phyloP scores from a whole-genome alignment of 1,284 basidiomycete genomes.

The Cryptococcus hybrid region DNA sequence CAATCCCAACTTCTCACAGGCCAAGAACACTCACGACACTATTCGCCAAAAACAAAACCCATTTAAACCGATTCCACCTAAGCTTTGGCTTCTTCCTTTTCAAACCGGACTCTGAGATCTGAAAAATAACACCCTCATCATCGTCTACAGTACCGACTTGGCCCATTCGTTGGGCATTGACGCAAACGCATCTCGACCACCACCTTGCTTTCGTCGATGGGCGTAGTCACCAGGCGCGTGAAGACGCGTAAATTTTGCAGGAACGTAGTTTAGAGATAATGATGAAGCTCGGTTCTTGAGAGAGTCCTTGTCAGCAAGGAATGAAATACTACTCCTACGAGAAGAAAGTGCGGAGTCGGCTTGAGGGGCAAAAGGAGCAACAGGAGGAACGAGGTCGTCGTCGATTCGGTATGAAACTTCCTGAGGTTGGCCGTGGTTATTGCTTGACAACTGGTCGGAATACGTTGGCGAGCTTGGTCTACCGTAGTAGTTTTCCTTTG shows the following conservation, averaged over 20 bases:
- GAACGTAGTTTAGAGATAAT: slow-evolving; percentile 63
- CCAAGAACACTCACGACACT: slow-evolving; percentile 51
- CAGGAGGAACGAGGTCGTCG: slow-evolving; percentile 28
- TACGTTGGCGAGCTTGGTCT: slow-evolving; percentile 9
- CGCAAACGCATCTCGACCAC: slow-evolving; percentile 62
- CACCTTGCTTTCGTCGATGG: slow-evolving; percentile 56
- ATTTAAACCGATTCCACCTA: slow-evolving; percentile 69
- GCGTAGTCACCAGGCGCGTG: slow-evolving; percentile 52
- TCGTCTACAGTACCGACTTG: slow-evolving; percentile 60
- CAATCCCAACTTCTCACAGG: neutral
- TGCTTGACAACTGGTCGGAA: slow-evolving; percentile 17
- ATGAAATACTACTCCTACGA: slow-evolving; percentile 20
- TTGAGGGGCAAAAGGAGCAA: slow-evolving; percentile 27
- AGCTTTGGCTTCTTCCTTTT: slow-evolving; percentile 54
- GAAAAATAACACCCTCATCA: slow-evolving; percentile 57
- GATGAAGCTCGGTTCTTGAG: slow-evolving; percentile 22
- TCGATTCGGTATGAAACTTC: slow-evolving; percentile 24
- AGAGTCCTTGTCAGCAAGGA: slow-evolving; percentile 13
- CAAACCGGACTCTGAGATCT: slow-evolving; percentile 46
- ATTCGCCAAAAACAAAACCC: slow-evolving; percentile 61
- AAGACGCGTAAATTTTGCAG: slow-evolving; percentile 60
- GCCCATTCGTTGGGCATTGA: slow-evolving; percentile 46
- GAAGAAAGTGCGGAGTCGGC: slow-evolving; percentile 11
- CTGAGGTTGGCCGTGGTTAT: slow-evolving; percentile 15
- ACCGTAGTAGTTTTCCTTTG: neutral